phyloP scores from a whole-genome alignment of 305 asterid genomes.

The Coffea humblotiana region DNA sequence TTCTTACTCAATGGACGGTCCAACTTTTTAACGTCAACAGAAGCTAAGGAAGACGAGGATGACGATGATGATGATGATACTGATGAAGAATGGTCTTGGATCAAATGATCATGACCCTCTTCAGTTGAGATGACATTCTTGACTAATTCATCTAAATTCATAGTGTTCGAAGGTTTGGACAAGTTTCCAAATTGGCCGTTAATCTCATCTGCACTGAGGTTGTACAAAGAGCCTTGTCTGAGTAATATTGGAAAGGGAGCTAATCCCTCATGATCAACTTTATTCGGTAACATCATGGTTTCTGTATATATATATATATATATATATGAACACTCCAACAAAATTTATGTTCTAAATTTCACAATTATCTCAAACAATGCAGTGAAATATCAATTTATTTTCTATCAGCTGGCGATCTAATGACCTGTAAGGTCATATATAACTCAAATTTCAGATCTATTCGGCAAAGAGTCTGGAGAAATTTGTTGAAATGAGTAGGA shows the following conservation, averaged over 20 bases:
- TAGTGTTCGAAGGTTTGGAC: conserved; percentile 11
- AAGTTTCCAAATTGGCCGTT: not conserved
- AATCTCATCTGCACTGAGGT: conserved; percentile 22
- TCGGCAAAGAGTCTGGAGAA: not conserved
- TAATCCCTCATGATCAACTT: conserved; percentile 14
- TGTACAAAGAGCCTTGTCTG: conserved; percentile 16
- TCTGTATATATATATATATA: too few relatives aligned
- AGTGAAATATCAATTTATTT: too few relatives aligned
- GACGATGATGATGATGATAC: conserved; percentile 27
- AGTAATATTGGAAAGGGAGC: conserved; percentile 23
- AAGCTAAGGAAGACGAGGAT: not conserved
- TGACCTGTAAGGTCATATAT: not conserved
- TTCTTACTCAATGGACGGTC: conserved; percentile 4
- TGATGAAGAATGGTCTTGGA: conserved; percentile 23
- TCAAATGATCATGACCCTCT: conserved; percentile 3
- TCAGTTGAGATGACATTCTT: conserved; percentile 18
- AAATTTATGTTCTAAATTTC: not conserved
- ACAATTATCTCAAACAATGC: not conserved
- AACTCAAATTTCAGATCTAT: not conserved
- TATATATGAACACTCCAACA: not conserved
- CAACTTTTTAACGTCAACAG: conserved; percentile 12
- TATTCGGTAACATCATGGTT: conserved; percentile 28
- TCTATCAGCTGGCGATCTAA: not conserved
- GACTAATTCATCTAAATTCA: conserved; percentile 24
- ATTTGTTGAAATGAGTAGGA: not conserved